These are phyloP conservation scores for Prosopis cineraria DNA, from an alignment of 306 rosid genomes.

Conservation along the genomic window DNA sequence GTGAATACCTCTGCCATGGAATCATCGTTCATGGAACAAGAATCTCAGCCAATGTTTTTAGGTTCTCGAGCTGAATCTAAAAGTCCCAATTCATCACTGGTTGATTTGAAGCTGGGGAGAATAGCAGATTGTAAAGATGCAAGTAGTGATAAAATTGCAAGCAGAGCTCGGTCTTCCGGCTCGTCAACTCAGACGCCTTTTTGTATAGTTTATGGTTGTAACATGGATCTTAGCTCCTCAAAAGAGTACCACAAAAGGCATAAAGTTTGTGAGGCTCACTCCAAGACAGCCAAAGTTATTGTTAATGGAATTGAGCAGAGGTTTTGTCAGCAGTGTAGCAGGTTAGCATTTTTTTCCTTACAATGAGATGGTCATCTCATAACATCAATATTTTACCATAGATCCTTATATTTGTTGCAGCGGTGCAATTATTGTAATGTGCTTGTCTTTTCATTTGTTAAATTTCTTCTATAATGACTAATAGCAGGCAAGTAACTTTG, in stretches of 20 bases:
- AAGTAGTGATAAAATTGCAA: conserved; percentile 32
- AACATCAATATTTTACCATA: background rate
- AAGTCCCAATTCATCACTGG: conserved; percentile 51
- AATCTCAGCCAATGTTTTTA: conserved; percentile 51
- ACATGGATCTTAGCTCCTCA: conserved; percentile 71
- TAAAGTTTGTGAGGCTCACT: conserved; percentile 83
- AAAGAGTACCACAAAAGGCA: conserved; percentile 86
- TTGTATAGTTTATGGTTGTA: conserved; percentile 82
- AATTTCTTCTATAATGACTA: background rate
- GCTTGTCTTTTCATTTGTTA: background rate
- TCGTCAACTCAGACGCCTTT: conserved; percentile 51
- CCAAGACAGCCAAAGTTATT: conserved; percentile 73
- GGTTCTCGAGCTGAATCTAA: conserved; percentile 45
- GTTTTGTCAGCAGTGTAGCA: conserved; percentile 93
- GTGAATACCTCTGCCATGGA: conserved; percentile 56
- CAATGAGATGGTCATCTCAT: conserved; percentile 21
- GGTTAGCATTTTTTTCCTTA: conserved; percentile 42
- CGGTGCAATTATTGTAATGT: background rate
- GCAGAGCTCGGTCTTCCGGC: conserved; percentile 54
- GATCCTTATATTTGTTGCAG: conserved; percentile 28
- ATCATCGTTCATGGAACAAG: conserved; percentile 59
- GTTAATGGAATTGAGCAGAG: conserved; percentile 84
- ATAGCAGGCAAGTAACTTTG: no score
- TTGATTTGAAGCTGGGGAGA: conserved; percentile 73
- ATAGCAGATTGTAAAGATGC: conserved; percentile 48